Percentiles rank a stretch among this genome's conserved stretches.
Conservation (phyloP, 192 early-diverging fungal species). For the Coemansia interrupta region DNA sequence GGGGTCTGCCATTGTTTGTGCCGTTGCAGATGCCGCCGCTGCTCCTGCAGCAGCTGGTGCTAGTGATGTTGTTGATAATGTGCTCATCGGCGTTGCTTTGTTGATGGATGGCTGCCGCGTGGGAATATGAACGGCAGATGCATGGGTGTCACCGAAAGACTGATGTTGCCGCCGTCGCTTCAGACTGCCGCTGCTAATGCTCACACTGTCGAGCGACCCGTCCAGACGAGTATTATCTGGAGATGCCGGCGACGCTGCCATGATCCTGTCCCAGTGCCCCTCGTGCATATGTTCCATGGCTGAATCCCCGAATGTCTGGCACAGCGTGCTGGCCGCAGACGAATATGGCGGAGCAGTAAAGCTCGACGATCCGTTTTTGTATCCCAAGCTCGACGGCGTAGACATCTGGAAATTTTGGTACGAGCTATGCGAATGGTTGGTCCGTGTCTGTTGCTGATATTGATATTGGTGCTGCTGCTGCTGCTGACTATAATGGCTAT, state of each 20-base stretch:
- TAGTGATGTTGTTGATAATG: background rate
- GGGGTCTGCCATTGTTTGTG: background rate
- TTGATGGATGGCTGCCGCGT: no score
- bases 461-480: background rate
- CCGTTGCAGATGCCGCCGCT: background rate
- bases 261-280: no score
- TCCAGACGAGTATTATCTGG: no score
- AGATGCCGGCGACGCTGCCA: no score
- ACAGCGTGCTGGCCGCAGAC: background rate
- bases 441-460: background rate
- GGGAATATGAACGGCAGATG: no score
- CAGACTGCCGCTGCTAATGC: no score
- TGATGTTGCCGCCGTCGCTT: no score
- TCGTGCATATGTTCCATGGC: background rate
- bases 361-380: background rate
- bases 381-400: background rate
- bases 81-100: background rate
- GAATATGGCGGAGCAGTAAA: background rate
- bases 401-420: background rate
- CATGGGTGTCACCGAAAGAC: no score
- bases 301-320: background rate
- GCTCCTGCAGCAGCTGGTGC: background rate
- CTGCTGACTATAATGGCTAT: background rate
- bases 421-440: slow-evolving; percentile 1
- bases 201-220: no score